Conservation (phyloP, 2,329 filamentous ascomycete species). For the Cercospora sp. region DNA sequence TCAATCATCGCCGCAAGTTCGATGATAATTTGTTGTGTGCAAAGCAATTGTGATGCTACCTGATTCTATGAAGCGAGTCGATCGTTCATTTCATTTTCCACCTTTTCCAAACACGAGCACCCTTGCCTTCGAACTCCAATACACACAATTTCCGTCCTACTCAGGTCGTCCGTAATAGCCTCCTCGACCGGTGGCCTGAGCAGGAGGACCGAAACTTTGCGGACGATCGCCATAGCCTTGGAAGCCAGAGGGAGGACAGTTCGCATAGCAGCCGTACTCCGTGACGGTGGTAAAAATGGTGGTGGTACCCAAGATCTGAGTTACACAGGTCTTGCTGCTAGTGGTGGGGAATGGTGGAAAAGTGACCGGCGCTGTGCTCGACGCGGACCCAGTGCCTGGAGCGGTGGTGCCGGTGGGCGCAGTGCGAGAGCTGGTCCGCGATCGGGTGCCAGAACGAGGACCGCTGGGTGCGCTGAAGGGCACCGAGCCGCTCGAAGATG, state of each 20-base stretch:
- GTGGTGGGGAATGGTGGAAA: constrained; percentile 25
- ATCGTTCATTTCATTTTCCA: neutral
- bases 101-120: neutral
- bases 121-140: neutral
- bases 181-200: neutral
- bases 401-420: constrained; percentile 14
- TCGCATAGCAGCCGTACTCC: constrained; percentile 25
- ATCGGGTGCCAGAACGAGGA: constrained; percentile 12
- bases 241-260: constrained; percentile 21
- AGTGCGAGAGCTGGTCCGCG: constrained; percentile 14
- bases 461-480: constrained; percentile 20
- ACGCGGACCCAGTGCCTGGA: constrained; percentile 5
- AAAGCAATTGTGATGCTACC: neutral
- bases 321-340: constrained; percentile 24
- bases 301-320: constrained; percentile 27
- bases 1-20: neutral
- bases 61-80: neutral
- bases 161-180: neutral
- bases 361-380: constrained; percentile 14
- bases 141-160: neutral
- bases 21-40: neutral
- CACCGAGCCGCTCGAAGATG: constrained; percentile 6
- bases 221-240: constrained; percentile 15
- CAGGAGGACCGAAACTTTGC: constrained; percentile 23
- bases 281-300: constrained; percentile 30